Evolutionary conservation across 192 early-diverging fungal species (phyloP).

Genomic region (Dissophora globulifera): DNA sequence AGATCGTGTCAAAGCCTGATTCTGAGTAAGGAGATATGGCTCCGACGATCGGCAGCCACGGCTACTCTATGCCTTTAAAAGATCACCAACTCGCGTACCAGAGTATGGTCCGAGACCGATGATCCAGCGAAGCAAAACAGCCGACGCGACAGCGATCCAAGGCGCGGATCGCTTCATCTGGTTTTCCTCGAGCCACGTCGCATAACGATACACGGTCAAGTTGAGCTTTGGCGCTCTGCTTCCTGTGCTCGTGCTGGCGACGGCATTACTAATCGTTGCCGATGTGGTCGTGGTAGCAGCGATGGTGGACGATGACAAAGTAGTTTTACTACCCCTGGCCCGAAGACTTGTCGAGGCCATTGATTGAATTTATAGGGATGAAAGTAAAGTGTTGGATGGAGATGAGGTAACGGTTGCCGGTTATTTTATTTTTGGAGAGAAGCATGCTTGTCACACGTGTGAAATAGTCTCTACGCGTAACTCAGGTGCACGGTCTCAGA

Average conservation of each 20-base stretch:
- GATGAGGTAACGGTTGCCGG: too few species aligned
- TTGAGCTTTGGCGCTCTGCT: constrained; percentile 21
- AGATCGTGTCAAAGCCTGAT: too few species aligned
- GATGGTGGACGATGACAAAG: neutral
- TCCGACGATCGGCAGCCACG: too few species aligned
- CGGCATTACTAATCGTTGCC: neutral
- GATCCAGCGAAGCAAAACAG: constrained; percentile 70
- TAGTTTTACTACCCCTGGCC: constrained; percentile 23
- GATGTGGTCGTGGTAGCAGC: neutral
- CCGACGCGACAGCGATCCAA: constrained; percentile 58
- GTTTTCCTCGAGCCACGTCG: constrained; percentile 53
- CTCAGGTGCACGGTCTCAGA: constrained; percentile 35
- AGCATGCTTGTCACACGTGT: too few species aligned
- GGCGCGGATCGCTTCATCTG: constrained; percentile 50
- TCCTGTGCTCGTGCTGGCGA: neutral
- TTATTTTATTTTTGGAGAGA: too few species aligned
- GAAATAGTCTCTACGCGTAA: constrained; percentile 23
- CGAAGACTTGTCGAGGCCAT: constrained; percentile 27
- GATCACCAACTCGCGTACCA: too few species aligned
- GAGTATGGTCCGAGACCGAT: constrained; percentile 80
- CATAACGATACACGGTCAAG: constrained; percentile 22
- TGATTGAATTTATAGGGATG: too few species aligned
- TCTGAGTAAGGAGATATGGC: too few species aligned
- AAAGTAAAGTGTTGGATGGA: too few species aligned
- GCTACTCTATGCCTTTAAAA: too few species aligned